A percentile compares a stretch with the other conserved stretches of the same genome.
Conservation (phyloP, 2,329 filamentous ascomycete genomes). For the Epichloe hybrida region DNA sequence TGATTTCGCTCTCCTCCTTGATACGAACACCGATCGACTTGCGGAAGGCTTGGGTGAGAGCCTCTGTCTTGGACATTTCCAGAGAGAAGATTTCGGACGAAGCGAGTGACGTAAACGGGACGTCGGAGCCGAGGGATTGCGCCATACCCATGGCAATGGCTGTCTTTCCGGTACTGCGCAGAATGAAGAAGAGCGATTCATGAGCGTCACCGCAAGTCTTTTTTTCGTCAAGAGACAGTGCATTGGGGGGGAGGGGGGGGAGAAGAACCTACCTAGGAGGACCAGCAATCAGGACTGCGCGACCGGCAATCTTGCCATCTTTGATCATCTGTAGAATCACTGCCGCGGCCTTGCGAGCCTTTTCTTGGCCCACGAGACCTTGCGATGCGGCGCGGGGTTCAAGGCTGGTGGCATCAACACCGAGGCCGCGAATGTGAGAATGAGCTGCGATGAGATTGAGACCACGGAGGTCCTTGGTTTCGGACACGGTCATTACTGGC, state of each 20-base stretch:
- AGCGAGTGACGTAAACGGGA: slow-evolving; percentile 91
- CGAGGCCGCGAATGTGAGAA: slow-evolving; percentile 92
- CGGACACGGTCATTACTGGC: slow-evolving; percentile 67
- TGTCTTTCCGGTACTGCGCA: slow-evolving; percentile 78
- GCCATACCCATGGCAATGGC: slow-evolving; percentile 99
- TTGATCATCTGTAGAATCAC: slow-evolving; percentile 98
- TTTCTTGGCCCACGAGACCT: slow-evolving; percentile 89
- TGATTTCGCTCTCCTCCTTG: slow-evolving; percentile 98
- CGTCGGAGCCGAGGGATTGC: slow-evolving; percentile 84
- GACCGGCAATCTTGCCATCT: slow-evolving; percentile 93
- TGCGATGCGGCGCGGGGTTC: slow-evolving; percentile 78
- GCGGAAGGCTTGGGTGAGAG: slow-evolving; percentile 94
- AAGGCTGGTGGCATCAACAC: slow-evolving; percentile 81
- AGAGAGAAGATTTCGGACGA: slow-evolving; percentile 96
- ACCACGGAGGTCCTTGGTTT: slow-evolving; percentile 89
- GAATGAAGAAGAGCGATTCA: too few relatives aligned
- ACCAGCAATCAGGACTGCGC: slow-evolving; percentile 86
- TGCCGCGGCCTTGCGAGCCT: slow-evolving; percentile 89
- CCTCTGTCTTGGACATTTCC: slow-evolving; percentile 99
- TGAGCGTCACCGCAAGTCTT: neutral
- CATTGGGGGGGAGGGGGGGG: neutral
- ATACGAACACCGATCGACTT: slow-evolving; percentile 97
- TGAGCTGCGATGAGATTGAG: slow-evolving; percentile 97
- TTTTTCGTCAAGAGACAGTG: neutral
- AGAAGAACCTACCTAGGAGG: slow-evolving; percentile 53